Evolutionary conservation across 2,329 filamentous ascomycete species (phyloP).

Genomic region (Metarhizium brunneum): DNA sequence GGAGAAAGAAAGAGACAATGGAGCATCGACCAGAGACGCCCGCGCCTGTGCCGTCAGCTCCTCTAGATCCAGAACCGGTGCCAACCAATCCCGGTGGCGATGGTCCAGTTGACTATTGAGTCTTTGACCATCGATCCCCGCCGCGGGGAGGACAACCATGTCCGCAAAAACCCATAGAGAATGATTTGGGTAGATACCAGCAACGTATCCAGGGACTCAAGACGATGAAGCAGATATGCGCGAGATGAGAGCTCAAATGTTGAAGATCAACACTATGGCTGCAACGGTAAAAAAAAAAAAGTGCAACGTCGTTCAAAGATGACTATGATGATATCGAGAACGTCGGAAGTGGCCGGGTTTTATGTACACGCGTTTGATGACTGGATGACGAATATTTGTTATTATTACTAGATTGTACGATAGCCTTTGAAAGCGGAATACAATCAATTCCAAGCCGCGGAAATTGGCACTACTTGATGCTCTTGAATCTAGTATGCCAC

Average conservation of each 20-base stretch:
- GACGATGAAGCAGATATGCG: neutral
- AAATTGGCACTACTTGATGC: no score
- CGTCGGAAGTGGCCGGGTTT: no score
- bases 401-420: no score
- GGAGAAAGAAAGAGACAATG: neutral
- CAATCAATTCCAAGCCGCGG: no score
- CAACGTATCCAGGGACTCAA: neutral
- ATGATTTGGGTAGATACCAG: neutral
- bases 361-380: no score
- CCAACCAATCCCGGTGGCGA: constrained; percentile 5
- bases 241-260: neutral
- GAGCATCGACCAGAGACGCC: constrained; percentile 22
- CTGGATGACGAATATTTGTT: no score
- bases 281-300: no score
- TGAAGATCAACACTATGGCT: neutral
- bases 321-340: no score
- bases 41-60: constrained; percentile 18
- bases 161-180: neutral
- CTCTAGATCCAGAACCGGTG: constrained; percentile 17
- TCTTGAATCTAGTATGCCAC: no score
- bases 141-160: neutral
- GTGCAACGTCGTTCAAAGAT: no score
- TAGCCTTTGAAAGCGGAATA: no score
- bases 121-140: neutral
- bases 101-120: constrained; percentile 18